A percentile compares a stretch with the other conserved stretches of the same genome.
Conservation (phyloP, 2,329 filamentous ascomycete species). For the Dactylonectria estremocensis region DNA sequence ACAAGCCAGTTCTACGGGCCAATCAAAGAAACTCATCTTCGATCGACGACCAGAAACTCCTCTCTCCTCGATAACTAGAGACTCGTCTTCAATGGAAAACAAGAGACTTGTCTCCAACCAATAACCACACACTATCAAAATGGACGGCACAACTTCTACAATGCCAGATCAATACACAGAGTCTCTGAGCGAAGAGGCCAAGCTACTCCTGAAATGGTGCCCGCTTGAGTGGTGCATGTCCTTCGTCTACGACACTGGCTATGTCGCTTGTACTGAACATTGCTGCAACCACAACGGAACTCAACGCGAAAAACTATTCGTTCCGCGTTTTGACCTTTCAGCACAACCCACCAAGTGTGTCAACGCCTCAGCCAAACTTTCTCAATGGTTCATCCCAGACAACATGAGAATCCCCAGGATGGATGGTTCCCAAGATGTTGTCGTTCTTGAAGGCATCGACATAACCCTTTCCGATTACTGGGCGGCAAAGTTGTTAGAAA, state of each 20-base stretch:
- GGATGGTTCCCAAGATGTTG: too few relatives aligned
- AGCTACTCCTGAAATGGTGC: neutral
- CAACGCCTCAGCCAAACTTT: neutral
- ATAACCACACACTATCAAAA: neutral
- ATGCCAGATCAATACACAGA: neutral
- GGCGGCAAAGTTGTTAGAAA: neutral
- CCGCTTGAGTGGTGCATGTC: neutral
- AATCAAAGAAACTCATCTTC: too few relatives aligned
- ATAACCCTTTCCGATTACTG: neutral
- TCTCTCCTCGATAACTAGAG: too few relatives aligned
- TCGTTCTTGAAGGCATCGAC: neutral
- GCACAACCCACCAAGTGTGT: neutral
- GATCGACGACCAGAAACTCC: too few relatives aligned
- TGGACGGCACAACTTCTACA: neutral
- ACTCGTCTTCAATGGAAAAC: too few relatives aligned
- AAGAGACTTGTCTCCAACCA: too few relatives aligned
- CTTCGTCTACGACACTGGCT: slow-evolving; percentile 23
- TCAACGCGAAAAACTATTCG: neutral
- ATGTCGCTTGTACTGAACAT: slow-evolving; percentile 9
- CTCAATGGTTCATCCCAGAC: neutral
- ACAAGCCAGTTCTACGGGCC: too few relatives aligned
- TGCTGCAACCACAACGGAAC: neutral
- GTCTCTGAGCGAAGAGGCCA: neutral
- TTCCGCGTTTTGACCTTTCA: neutral
- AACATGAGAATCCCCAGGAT: neutral